Evolutionary conservation across 352 stramenopile genomes (phyloP).

Genomic region (Pythium aristosporum): DNA sequence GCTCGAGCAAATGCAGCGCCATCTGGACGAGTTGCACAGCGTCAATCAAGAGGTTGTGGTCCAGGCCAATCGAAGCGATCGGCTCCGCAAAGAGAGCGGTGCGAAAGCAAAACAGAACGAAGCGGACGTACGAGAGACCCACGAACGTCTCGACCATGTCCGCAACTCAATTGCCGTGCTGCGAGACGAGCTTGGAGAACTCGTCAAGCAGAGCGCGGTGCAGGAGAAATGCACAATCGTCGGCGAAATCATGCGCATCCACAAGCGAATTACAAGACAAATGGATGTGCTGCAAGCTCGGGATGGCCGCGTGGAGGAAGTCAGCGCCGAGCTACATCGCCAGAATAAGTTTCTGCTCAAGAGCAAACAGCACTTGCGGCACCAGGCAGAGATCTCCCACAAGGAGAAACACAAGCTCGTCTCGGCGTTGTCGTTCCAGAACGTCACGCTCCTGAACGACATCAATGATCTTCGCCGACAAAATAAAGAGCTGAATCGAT

Average conservation of each 20-base stretch:
- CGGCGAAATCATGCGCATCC: constrained; percentile 58
- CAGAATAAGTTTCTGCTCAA: constrained; percentile 76
- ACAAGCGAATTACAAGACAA: constrained; percentile 60
- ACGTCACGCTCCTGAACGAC: constrained; percentile 60
- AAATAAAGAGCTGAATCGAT: constrained; percentile 69
- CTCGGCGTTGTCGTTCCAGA: constrained; percentile 68
- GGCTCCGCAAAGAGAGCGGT: constrained; percentile 46
- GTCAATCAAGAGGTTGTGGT: constrained; percentile 72
- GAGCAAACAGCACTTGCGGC: constrained; percentile 68
- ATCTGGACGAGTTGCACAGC: constrained; percentile 54
- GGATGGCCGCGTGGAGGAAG: constrained; percentile 51
- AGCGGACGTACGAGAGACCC: constrained; percentile 31
- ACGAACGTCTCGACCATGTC: constrained; percentile 42
- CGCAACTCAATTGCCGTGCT: constrained; percentile 61
- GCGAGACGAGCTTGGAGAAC: constrained; percentile 61
- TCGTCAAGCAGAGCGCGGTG: constrained; percentile 50
- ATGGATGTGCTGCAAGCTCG: constrained; percentile 49
- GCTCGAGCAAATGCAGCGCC: constrained; percentile 59
- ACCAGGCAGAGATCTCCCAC: constrained; percentile 56
- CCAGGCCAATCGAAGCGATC: constrained; percentile 67
- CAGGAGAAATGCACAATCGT: constrained; percentile 69
- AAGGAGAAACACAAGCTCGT: constrained; percentile 75
- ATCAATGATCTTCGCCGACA: constrained; percentile 55
- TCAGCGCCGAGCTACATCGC: constrained; percentile 67
- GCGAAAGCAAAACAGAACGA: constrained; percentile 46